Evolutionary conservation across 345 rosid genomes (phyloP), one percentile per base, ranked within the genome.

Genomic region (Cardamine chenopodiifolia): DNA sequence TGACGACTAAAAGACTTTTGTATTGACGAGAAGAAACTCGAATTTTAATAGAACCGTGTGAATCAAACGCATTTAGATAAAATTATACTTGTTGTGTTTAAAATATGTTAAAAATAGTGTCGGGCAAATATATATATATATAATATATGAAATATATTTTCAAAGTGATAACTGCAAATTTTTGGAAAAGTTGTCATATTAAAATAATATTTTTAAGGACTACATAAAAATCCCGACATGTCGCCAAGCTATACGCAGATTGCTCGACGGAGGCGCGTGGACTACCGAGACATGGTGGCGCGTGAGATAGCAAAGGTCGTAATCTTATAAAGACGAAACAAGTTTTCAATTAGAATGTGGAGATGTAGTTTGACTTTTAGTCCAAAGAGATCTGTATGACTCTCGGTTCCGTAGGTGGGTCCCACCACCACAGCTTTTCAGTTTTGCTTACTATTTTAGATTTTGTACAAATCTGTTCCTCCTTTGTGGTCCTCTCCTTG

Each of bases 321-420:
- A 13, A 29, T 29, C n/a, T 11, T 17, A 3, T 12, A 19, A 61
- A 42, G 28, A 61, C 32, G 31, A 60, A 61, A 42, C 64, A 60
- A 40, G 55, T 4, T 23, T 62, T 76, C 55, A 66, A 70, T n/a
- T 18, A 19, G 65, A 76, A 71, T 45, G 60, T 69, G 17, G 75
- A 62, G 60, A 62, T 62, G 80, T 70, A 26, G 80, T 77, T 77
- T 77, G 80, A 77, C 80, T 77, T 77, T 77, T 66, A 49, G 62
- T 28, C 48, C 67, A 63, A 34, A 47, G 58, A 70, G 71, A 71
- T 70, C 71, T 75, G 45, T 48, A 22, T n/a, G 40, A 65, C 37
- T 55, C 26, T 40, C n/a, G 54, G 63, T 62, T 69, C 47, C 42
- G 48, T 44, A 40, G 8, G 49, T 53, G 65, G 75, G 71, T 15